phyloP scores from a whole-genome alignment of 202 grass and related monocot genomes.

The Setaria viridis region DNA sequence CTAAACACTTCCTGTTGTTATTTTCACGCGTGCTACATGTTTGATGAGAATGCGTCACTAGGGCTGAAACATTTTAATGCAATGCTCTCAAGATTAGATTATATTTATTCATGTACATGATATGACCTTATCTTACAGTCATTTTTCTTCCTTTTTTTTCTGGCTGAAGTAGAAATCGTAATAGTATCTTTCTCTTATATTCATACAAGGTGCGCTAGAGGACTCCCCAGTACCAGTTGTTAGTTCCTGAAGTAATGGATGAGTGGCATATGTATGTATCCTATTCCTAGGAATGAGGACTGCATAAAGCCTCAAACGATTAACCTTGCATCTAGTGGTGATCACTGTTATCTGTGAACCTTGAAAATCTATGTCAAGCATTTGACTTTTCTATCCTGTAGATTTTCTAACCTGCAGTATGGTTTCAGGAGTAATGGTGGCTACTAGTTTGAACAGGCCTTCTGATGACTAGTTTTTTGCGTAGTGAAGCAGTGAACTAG shows the following conservation, averaged over 20 bases:
- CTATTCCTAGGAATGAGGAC: slow-evolving; percentile 2
- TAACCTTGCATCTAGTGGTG: not conserved
- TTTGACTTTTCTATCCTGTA: not conserved
- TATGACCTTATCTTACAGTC: not conserved
- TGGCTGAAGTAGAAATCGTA: not conserved
- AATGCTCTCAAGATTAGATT: not conserved
- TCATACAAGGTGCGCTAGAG: not conserved
- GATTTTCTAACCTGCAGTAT: not conserved
- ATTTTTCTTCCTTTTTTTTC: not conserved
- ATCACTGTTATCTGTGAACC: not conserved
- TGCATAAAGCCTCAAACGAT: not conserved
- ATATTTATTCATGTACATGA: not conserved
- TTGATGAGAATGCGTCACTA: not conserved
- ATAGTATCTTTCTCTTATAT: not conserved
- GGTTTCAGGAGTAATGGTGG: not conserved
- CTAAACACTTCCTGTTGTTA: slow-evolving; percentile 14
- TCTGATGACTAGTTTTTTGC: not conserved
- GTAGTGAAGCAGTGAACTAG: not conserved
- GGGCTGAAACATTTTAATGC: not conserved
- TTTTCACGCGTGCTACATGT: not conserved
- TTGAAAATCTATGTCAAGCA: not conserved
- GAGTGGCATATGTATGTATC: not conserved
- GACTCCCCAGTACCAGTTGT: not conserved
- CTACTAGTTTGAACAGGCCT: not conserved
- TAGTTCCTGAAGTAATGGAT: slow-evolving; percentile 10